phyloP scores from a whole-genome alignment of 139 green algal species.

The Pycnococcus provasolii region DNA sequence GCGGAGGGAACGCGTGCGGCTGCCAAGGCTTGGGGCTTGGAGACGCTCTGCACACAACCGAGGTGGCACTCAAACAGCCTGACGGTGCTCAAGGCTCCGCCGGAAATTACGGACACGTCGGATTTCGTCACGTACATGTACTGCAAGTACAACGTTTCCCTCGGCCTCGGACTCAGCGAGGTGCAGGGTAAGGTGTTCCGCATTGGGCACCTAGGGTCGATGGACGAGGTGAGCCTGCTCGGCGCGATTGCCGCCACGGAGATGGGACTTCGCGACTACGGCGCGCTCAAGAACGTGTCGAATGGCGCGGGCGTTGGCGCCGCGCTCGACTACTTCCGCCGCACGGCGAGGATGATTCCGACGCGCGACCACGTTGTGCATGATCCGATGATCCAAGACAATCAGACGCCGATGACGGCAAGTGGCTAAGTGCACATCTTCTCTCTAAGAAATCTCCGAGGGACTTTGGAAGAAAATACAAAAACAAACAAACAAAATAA shows the following conservation, averaged over 20 bases:
- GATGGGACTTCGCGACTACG: slow-evolving; percentile 82
- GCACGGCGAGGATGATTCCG: slow-evolving; percentile 27
- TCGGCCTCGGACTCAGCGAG: slow-evolving; percentile 83
- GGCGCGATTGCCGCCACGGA: slow-evolving; percentile 71
- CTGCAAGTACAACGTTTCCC: slow-evolving; percentile 88
- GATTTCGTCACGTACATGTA: slow-evolving; percentile 80
- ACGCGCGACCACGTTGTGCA: neutral
- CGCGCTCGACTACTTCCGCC: slow-evolving; percentile 26
- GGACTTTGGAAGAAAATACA: no score
- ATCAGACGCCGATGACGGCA: no score
- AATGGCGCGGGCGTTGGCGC: slow-evolving; percentile 54
- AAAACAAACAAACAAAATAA: no score
- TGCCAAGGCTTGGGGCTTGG: slow-evolving; percentile 78
- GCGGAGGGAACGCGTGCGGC: slow-evolving; percentile 61
- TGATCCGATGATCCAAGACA: no score
- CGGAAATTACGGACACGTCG: slow-evolving; percentile 64
- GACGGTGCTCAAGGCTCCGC: slow-evolving; percentile 79
- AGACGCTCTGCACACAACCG: slow-evolving; percentile 77
- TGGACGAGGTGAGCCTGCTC: slow-evolving; percentile 90
- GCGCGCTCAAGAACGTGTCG: slow-evolving; percentile 43
- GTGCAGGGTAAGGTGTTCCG: slow-evolving; percentile 92
- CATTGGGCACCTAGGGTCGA: slow-evolving; percentile 94
- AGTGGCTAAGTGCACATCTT: no score
- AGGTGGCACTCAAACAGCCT: slow-evolving; percentile 78
- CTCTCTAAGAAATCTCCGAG: no score